These are phyloP conservation scores for Penicillium alfredii DNA, from an alignment of 495 filamentous ascomycete genomes.

Conservation along the genomic window DNA sequence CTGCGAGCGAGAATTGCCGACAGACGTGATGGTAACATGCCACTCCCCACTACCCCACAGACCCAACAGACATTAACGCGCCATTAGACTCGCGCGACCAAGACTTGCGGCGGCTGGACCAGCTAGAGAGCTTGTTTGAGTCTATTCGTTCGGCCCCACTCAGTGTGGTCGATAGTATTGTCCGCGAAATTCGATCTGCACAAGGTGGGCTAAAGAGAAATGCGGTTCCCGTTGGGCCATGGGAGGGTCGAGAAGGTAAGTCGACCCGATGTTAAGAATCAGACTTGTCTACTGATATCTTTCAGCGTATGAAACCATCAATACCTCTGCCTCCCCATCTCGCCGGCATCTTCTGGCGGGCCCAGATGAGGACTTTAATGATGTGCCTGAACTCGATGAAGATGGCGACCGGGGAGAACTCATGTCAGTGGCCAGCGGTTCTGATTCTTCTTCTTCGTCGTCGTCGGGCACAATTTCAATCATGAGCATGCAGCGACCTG, in stretches of 20 bases:
- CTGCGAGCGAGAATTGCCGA: slow-evolving; percentile 26
- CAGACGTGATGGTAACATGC: slow-evolving; percentile 27
- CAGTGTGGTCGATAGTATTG: slow-evolving; percentile 28
- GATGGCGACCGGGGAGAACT: slow-evolving; percentile 12
- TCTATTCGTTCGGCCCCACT: slow-evolving; percentile 37
- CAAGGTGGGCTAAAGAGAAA: slow-evolving; percentile 17
- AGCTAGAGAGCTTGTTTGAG: slow-evolving; percentile 36
- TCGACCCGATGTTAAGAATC: not conserved
- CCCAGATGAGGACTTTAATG: slow-evolving; percentile 10
- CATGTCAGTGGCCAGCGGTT: slow-evolving; percentile 14
- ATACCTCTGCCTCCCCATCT: too few relatives aligned
- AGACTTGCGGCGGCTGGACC: slow-evolving; percentile 24
- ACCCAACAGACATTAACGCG: too few relatives aligned
- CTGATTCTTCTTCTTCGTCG: slow-evolving; percentile 20
- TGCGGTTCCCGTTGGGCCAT: slow-evolving; percentile 21
- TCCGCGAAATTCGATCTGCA: slow-evolving; percentile 29
- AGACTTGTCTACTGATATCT: too few relatives aligned
- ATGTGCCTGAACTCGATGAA: slow-evolving; percentile 3
- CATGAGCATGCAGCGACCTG: slow-evolving; percentile 21
- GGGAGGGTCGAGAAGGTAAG: slow-evolving; percentile 30
- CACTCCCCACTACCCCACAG: too few relatives aligned
- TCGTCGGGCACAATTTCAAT: slow-evolving; percentile 21
- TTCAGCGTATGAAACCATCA: too few relatives aligned
- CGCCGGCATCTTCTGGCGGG: slow-evolving; percentile 2
- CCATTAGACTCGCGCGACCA: too few relatives aligned